These are phyloP conservation scores for Isabelozyma gotoi DNA, from an alignment of 805 yeast species.

Conservation along the genomic window DNA sequence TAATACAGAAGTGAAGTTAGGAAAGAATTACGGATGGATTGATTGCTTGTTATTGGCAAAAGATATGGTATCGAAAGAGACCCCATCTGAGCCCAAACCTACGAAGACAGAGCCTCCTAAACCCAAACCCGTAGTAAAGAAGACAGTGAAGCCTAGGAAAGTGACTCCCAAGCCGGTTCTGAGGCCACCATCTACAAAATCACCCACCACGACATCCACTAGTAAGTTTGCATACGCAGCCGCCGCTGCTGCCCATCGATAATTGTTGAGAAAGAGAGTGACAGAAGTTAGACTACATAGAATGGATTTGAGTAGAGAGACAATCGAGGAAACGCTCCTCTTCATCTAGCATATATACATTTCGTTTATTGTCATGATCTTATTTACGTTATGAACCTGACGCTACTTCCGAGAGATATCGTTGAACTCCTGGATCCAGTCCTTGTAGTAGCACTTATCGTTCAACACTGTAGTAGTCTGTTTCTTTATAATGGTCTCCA, in stretches of 20 bases:
- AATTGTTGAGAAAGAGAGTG: not conserved
- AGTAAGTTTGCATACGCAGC: conserved; percentile 46
- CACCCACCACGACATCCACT: conserved; percentile 14
- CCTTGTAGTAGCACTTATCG: conserved; percentile 35
- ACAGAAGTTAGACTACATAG: not conserved
- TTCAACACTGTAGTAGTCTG: conserved; percentile 32
- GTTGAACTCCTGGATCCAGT: conserved; percentile 33
- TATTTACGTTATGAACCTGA: not conserved
- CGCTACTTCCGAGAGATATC: not conserved
- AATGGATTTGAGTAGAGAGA: not conserved
- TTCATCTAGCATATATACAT: not conserved
- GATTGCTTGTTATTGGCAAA: conserved; percentile 68
- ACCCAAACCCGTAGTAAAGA: not conserved
- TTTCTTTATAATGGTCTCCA: conserved; percentile 33
- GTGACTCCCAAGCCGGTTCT: not conserved
- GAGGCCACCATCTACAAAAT: conserved; percentile 2
- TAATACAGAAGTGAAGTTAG: conserved; percentile 41
- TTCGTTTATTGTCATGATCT: not conserved
- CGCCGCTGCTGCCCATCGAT: conserved; percentile 38
- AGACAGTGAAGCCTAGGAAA: conserved; percentile 1
- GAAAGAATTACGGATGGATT: conserved; percentile 60
- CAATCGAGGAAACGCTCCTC: too few relatives aligned
- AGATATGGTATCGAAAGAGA: conserved; percentile 38
- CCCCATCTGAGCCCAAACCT: conserved; percentile 7
- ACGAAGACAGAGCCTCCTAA: conserved; percentile 4